Conservation (phyloP, 176 grass and related monocot genomes). For the Miscanthus lutarioriparius region DNA sequence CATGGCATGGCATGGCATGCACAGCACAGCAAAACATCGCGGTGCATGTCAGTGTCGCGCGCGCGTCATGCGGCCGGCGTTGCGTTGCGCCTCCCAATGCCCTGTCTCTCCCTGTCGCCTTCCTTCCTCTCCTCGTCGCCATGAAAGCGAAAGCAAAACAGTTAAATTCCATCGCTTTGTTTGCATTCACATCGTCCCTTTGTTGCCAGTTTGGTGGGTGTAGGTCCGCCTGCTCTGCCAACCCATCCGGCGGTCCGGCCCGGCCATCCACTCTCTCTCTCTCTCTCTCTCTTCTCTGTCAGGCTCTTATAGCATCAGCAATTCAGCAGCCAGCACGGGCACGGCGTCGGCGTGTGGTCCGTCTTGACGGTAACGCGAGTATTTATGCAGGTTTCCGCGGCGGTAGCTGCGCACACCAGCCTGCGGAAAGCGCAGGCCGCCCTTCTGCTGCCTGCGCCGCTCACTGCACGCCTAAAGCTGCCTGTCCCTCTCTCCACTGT, state of each 20-base stretch:
- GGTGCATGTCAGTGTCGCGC: constrained; percentile 5
- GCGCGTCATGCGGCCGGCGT: not conserved
- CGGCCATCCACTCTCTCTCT: not conserved
- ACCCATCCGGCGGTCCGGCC: not conserved
- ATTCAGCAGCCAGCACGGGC: too few species aligned
- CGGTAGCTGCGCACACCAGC: not conserved
- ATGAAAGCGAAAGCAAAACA: constrained; percentile 25
- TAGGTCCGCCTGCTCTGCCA: constrained; percentile 51
- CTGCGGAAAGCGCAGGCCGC: not conserved
- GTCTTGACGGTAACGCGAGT: not conserved
- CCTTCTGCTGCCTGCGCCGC: not conserved
- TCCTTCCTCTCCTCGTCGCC: not conserved
- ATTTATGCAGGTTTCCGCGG: constrained; percentile 30
- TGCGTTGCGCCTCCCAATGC: constrained; percentile 30
- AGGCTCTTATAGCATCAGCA: not conserved
- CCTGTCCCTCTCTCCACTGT: not conserved
- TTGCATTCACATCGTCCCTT: constrained; percentile 2
- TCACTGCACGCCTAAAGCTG: constrained; percentile 20
- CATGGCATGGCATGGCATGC: not conserved
- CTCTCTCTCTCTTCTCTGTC: not conserved
- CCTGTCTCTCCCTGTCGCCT: constrained; percentile 16
- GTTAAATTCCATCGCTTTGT: constrained; percentile 15
- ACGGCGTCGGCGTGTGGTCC: not conserved
- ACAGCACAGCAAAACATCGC: not conserved
- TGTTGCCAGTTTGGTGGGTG: constrained; percentile 37